Conservation (phyloP, 169 alveolate species). For the Eimeria falciformis region DNA sequence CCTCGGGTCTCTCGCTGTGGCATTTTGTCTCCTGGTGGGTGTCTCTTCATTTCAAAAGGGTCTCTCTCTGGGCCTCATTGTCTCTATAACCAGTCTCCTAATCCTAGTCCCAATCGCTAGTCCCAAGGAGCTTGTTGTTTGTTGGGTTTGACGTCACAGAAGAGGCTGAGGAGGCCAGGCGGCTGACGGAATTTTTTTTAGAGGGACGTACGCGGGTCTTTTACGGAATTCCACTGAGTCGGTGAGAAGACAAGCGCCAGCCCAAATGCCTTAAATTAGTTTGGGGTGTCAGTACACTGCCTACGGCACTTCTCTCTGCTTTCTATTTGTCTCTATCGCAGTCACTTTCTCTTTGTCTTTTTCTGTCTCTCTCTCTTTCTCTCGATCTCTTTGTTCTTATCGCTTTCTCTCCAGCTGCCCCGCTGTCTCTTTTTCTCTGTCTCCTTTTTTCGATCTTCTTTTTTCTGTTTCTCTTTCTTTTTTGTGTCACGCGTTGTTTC, state of each 20-base stretch:
- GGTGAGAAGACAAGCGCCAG: neutral
- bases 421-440: neutral
- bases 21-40: neutral
- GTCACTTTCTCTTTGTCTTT: too few species aligned
- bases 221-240: neutral
- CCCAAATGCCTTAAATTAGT: too few species aligned
- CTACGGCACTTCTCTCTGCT: too few species aligned
- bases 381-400: too few species aligned
- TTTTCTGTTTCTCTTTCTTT: neutral
- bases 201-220: neutral
- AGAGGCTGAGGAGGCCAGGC: neutral
- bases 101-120: neutral
- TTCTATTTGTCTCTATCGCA: too few species aligned
- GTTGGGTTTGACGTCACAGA: neutral
- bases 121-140: neutral
- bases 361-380: too few species aligned
- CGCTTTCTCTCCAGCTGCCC: neutral
- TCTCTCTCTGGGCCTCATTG: neutral
- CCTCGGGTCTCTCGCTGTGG: slow-evolving; percentile 43
- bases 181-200: neutral
- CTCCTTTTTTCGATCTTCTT: too few species aligned
- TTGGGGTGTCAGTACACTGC: too few species aligned
- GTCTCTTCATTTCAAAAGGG: neutral
- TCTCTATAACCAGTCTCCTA: too few species aligned
- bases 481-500: neutral